Base-by-base conservation (phyloP, 1,284 basidiomycete genomes). In the Grifola frondosa region DNA sequence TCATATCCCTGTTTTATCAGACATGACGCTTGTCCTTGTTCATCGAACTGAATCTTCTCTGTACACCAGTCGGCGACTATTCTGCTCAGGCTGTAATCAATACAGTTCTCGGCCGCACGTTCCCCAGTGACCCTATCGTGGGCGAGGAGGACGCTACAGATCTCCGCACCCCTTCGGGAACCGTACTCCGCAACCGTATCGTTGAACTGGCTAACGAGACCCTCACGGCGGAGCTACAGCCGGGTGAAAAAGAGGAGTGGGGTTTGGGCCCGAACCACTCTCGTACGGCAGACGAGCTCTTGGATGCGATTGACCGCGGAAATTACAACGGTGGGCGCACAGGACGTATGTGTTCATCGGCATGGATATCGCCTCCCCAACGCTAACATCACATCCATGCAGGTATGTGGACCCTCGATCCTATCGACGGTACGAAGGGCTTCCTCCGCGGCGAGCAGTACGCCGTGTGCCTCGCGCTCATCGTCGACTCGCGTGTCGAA, bases 361-460 rank as follows among this genome's bases (percentile, higher is more conserved):
- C 12, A 19, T 23, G 1, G 40, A 17, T 37, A 23, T 22, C 30
- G 16, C 7, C 12, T 15, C 29, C 32, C 7, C n/a, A 9, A 16
- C 15, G 23, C 21, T 32, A 13, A 29, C n/a, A 7, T 29, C 25
- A 30, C 30, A 9, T 15, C 19, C 26, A 4, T 9, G 13, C 42
- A 88, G 84, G 89, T 12, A 86, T 90, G 75, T 91, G 92, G 92
- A 89, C 90, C 0, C 81, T 95, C 34, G 92, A 96, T 64, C 91
- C 91, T 20, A 93, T 95, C 54, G 91, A 95, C 59, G 91, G 92
- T 8, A 94, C 91, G 16, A 95, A 95, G 63, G 93, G 96, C 3
- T 99, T 99, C 74, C 77, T 99, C 31, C 84, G 96, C 17, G 93
- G 94, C 10, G 95, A 91, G 43, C 97, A 99, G 66, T 99, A 96